These are phyloP conservation scores for Friedmanniomyces endolithicus DNA, from an alignment of 495 filamentous ascomycete species.

Conservation along the genomic window DNA sequence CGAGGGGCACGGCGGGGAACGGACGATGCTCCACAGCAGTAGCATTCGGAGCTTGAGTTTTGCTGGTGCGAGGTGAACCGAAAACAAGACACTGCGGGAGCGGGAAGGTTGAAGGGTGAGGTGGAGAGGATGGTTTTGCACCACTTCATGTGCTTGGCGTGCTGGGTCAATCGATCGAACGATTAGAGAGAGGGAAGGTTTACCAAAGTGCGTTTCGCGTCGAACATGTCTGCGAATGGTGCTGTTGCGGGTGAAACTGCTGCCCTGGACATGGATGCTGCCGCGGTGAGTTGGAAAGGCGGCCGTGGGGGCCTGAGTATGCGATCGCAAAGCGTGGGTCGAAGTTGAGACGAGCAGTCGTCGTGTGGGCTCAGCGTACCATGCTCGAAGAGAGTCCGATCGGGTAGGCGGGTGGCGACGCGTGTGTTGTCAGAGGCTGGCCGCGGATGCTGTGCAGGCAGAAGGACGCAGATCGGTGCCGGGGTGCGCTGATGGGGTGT, in stretches of 20 bases:
- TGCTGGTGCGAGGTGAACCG: conserved; percentile 1
- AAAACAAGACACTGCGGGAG: neutral
- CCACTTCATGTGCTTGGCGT: neutral
- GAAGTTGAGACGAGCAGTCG: neutral
- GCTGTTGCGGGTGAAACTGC: neutral
- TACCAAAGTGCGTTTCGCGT: conserved; percentile 1
- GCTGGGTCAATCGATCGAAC: neutral
- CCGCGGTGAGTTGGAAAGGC: neutral
- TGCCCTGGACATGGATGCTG: conserved; percentile 9
- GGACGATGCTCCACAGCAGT: neutral
- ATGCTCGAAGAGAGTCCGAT: neutral
- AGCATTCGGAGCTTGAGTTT: neutral
- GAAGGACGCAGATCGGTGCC: neutral
- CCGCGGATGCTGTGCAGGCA: neutral
- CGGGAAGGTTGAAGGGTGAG: neutral
- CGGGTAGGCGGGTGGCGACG: neutral
- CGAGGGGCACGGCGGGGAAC: conserved; percentile 10
- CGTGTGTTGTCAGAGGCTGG: neutral
- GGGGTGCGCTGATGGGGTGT: neutral
- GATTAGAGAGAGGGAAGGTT: neutral
- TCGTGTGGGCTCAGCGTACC: too few species aligned
- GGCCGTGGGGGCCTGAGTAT: neutral
- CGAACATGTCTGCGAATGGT: neutral
- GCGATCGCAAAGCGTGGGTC: neutral
- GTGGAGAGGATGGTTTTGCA: neutral